A percentile compares a stretch with the other conserved stretches of the same genome.
Conservation (phyloP, 1,284 basidiomycete genomes). For the Trichosporon inkin region DNA sequence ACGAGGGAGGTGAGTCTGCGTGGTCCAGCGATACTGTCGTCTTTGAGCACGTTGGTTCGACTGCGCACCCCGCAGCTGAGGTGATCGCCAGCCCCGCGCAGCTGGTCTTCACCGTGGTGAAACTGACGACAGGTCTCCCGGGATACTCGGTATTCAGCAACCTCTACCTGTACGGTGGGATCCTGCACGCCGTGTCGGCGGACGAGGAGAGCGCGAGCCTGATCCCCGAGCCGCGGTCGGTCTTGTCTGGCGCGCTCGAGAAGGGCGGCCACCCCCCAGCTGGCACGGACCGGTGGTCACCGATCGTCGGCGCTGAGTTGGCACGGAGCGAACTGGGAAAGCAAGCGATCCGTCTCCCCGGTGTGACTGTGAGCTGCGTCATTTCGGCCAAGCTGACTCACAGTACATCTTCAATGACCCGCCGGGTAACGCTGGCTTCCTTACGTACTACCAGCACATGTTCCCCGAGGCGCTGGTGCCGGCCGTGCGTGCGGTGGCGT, state of each 20-base stretch:
- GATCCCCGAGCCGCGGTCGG: conserved; percentile 14
- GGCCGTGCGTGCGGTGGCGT: conserved; percentile 30
- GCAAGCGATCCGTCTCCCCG: conserved; percentile 30
- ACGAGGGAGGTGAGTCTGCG: conserved; percentile 35
- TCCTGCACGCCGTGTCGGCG: conserved; percentile 18
- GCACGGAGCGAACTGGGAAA: conserved; percentile 31
- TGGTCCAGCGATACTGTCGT: not conserved
- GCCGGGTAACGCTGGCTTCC: conserved; percentile 27
- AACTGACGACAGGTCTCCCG: conserved; percentile 25
- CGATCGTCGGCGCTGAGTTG: conserved; percentile 22
- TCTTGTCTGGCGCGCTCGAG: conserved; percentile 19
- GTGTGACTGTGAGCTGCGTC: conserved; percentile 31
- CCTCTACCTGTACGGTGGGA: conserved; percentile 31
- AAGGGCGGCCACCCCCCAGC: conserved; percentile 19
- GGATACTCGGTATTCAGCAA: conserved; percentile 41
- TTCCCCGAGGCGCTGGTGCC: conserved; percentile 36
- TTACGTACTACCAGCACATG: conserved; percentile 38
- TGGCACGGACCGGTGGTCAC: conserved; percentile 33
- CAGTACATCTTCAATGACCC: conserved; percentile 45
- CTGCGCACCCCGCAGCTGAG: not conserved
- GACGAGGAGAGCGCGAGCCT: conserved; percentile 10
- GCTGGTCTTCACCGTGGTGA: not conserved
- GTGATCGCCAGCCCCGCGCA: not conserved
- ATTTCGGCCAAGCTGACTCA: not conserved
- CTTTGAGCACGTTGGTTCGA: not conserved